Evolutionary conservation across 2,329 filamentous ascomycete species (phyloP).

Genomic region (Arthrobotrys megalospora): DNA sequence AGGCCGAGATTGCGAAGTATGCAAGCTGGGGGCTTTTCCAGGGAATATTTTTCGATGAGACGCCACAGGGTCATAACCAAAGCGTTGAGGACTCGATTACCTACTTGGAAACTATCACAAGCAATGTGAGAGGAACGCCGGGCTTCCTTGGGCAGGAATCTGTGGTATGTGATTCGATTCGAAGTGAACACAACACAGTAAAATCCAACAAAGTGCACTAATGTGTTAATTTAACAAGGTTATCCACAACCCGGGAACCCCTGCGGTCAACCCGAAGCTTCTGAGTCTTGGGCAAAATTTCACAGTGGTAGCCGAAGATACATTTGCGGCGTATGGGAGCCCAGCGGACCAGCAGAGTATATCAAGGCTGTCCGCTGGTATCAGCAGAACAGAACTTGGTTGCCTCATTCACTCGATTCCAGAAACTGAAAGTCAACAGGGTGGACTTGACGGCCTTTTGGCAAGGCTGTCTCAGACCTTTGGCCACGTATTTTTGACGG

Average conservation of each 20-base stretch:
- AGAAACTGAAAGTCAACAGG: background rate
- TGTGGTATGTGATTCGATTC: conserved; percentile 24
- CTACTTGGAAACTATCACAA: conserved; percentile 28
- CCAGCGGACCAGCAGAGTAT: conserved; percentile 17
- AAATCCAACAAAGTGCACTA: background rate
- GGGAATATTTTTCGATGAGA: conserved; percentile 46
- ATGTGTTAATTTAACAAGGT: conserved; percentile 11
- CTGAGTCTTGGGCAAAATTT: conserved; percentile 30
- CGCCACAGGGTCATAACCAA: conserved; percentile 31
- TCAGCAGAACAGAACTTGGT: conserved; percentile 17
- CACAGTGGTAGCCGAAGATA: conserved; percentile 31
- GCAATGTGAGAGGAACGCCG: conserved; percentile 12
- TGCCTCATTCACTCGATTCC: conserved; percentile 35
- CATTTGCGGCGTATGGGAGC: conserved; percentile 6
- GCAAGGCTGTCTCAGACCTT: conserved; percentile 12
- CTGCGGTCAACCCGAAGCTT: conserved; percentile 4
- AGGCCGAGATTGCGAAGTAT: conserved; percentile 32
- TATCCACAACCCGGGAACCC: conserved; percentile 38
- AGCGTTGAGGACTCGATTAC: background rate
- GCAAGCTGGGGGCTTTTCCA: conserved; percentile 25
- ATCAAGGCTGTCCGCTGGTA: conserved; percentile 12
- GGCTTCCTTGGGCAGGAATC: conserved; percentile 19
- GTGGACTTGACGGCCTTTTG: background rate
- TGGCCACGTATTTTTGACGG: conserved; percentile 30
- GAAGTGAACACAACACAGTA: background rate